Evolutionary conservation across 2,329 filamentous ascomycete species (phyloP).

Genomic region (Hawksworthiomyces lignivorus): DNA sequence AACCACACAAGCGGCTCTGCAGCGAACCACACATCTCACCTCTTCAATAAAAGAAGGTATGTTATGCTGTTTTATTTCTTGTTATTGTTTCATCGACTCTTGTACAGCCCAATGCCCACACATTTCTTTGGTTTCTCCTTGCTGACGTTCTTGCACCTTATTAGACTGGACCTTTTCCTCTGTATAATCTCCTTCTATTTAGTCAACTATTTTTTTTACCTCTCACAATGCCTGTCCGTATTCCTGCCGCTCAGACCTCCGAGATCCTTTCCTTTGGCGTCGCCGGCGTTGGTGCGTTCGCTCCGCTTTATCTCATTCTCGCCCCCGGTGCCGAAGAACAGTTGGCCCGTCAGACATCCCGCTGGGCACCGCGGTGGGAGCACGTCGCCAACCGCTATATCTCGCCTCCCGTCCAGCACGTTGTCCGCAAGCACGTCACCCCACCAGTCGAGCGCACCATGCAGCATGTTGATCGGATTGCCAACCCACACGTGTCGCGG

Average conservation of each 20-base stretch:
- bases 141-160: too few relatives aligned
- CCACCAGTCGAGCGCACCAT: constrained; percentile 39
- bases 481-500: constrained; percentile 33
- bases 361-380: constrained; percentile 55
- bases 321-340: constrained; percentile 46
- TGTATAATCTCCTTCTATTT: not conserved
- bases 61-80: too few relatives aligned
- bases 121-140: too few relatives aligned
- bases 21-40: too few relatives aligned
- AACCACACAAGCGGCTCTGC: not conserved
- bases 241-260: constrained; percentile 39
- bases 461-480: constrained; percentile 39
- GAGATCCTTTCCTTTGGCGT: constrained; percentile 47
- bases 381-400: constrained; percentile 49
- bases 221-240: constrained; percentile 41
- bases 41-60: too few relatives aligned
- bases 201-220: not conserved
- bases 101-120: too few relatives aligned
- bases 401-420: constrained; percentile 34
- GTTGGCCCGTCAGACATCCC: constrained; percentile 44
- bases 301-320: constrained; percentile 50
- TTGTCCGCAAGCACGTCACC: constrained; percentile 38
- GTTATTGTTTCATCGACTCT: not conserved
- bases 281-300: constrained; percentile 45
- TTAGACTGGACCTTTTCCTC: not conserved